Evolutionary conservation across 257 asterid species (phyloP), one percentile per base, ranked within the genome.

Genomic region (Schizonepeta tenuifolia): DNA sequence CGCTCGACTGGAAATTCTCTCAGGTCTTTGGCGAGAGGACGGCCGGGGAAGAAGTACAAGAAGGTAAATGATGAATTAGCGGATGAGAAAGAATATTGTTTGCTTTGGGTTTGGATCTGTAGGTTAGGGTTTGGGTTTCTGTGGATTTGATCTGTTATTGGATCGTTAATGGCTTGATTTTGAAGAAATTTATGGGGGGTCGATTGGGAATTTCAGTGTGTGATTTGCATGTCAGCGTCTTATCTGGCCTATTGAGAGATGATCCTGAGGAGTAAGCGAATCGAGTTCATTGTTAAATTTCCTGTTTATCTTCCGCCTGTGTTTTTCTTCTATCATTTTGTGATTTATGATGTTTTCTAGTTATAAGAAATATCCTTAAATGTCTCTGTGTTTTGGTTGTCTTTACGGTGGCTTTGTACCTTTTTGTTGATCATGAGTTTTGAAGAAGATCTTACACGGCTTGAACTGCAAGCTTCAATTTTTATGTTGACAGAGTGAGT

Each of bases 31-130:
- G 98, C 72, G 98, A 93, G 82, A 87, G 98, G 67, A 65, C 98
- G 64, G 98, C 96, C 60, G 98, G 97, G 12, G 98, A 93, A 80
- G 98, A 93, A 87, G 98, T 93, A 62, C 98, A 93, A 82, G 98
- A 93, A 90, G 98, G 98, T 93, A 86, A 70, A 55, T 24, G 28
- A 61, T 61, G 61, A 72, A 70, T 77, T 75, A 8, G 24, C 78
- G 59, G 71, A 73, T 70, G 81, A 15, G 76, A 9, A 6, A 43
- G 3, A 38, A 61, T 64, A 14, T 38, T 83, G 64, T 74, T 75
- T 74, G 65, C 70, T 65, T 76, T 66, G 75, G 69, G 74, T 70
- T 79, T 78, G 78, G 86, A 84, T 84, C 87, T 78, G 56, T 66
- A 58, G 73, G 51, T 77, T 83, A 81, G 83, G 85, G 83, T 83